A percentile compares a stretch with the other conserved stretches of the same genome.
Conservation (phyloP, 805 yeast genomes). For the Candida germanica region DNA sequence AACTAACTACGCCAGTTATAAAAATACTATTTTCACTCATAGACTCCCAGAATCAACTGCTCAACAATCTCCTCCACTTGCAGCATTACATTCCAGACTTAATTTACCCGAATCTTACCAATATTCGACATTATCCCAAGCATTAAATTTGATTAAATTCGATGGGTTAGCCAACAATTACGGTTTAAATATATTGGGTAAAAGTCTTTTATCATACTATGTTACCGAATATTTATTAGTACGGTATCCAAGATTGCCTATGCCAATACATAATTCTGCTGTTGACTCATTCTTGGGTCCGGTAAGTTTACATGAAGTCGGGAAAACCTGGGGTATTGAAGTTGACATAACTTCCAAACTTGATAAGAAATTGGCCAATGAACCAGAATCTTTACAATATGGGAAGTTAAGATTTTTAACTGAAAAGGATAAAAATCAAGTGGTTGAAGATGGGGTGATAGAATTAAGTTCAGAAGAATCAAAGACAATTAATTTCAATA, state of each 20-base stretch:
- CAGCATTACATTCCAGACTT: conserved; percentile 76
- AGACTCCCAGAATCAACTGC: conserved; percentile 46
- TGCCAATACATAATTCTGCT: conserved; percentile 69
- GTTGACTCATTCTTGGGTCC: conserved; percentile 73
- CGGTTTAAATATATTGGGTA: conserved; percentile 81
- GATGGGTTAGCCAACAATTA: conserved; percentile 63
- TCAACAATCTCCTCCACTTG: conserved; percentile 65
- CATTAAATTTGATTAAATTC: conserved; percentile 58
- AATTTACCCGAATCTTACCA: conserved; percentile 55
- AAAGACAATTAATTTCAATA: conserved; percentile 13
- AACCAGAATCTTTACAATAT: conserved; percentile 60
- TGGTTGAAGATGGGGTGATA: conserved; percentile 50
- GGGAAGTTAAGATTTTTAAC: conserved; percentile 63
- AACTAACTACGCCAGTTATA: conserved; percentile 40
- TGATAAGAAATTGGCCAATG: conserved; percentile 65
- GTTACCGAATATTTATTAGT: conserved; percentile 69
- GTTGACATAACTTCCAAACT: conserved; percentile 62
- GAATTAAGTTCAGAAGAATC: conserved; percentile 31
- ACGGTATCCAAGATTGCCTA: conserved; percentile 87
- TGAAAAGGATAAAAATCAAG: conserved; percentile 25
- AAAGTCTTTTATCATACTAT: conserved; percentile 69
- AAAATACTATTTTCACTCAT: conserved; percentile 40
- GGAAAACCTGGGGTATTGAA: conserved; percentile 86
- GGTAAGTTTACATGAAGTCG: conserved; percentile 62
- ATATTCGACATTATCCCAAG: conserved; percentile 71